Conservation (phyloP, 441 rosid genomes). For the Aleurites moluccanus region DNA sequence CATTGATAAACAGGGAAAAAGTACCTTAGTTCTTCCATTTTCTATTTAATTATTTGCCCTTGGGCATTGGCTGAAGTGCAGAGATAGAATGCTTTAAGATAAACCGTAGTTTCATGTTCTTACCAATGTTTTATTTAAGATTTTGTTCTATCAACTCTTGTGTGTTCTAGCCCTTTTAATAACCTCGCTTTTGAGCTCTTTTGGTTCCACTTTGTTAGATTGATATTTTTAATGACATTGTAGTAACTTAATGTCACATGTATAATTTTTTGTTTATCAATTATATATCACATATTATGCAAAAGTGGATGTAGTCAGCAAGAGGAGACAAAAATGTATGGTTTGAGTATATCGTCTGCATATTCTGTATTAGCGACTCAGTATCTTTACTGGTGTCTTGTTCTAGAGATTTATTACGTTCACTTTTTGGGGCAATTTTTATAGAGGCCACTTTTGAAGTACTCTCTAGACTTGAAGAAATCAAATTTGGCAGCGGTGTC, state of each 20-base stretch:
- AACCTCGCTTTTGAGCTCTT: not conserved
- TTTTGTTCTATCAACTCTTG: not conserved
- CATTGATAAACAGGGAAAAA: not conserved
- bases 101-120: not conserved
- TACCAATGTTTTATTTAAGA: not conserved
- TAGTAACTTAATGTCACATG: not conserved
- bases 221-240: not conserved
- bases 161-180: not conserved
- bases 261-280: not conserved
- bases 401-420: conserved; percentile 7
- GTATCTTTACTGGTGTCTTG: not conserved
- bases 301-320: not conserved
- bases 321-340: not conserved
- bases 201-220: not conserved
- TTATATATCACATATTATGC: not conserved
- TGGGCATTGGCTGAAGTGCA: not conserved
- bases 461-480: conserved; percentile 92
- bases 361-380: conserved; percentile 2
- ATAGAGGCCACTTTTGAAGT: conserved; percentile 98
- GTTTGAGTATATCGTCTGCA: not conserved
- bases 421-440: conserved; percentile 20
- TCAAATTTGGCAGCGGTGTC: conserved; percentile 97
- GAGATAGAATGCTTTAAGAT: not conserved
- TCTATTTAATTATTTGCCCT: not conserved
- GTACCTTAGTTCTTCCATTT: not conserved